A percentile compares a stretch with the other conserved stretches of the same genome.
Evolutionary conservation across 2,329 filamentous ascomycete species (phyloP).

Genomic region (Mycocentrospora acerina): DNA sequence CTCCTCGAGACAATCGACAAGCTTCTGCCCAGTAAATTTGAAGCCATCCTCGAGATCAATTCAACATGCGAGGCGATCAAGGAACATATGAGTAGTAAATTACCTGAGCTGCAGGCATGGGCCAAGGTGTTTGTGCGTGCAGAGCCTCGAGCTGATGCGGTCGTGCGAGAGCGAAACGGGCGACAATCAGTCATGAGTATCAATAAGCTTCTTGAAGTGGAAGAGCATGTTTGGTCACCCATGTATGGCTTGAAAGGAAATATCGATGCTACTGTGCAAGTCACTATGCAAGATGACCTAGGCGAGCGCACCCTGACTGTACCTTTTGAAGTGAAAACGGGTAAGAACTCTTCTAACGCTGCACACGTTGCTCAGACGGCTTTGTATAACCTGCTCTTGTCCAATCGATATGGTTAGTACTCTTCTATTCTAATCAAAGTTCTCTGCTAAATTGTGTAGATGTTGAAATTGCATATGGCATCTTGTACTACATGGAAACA

Average conservation of each 20-base stretch:
- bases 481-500: constrained; percentile 93
- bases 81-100: constrained; percentile 79
- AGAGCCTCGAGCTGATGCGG: constrained; percentile 68
- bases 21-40: constrained; percentile 75
- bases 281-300: constrained; percentile 72
- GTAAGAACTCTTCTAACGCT: constrained; percentile 73
- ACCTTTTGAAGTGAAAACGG: constrained; percentile 94
- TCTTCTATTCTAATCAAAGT: background rate
- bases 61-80: constrained; percentile 71
- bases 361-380: constrained; percentile 92
- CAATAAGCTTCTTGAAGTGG: constrained; percentile 91
- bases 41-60: constrained; percentile 86
- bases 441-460: constrained; percentile 52
- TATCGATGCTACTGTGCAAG: constrained; percentile 94
- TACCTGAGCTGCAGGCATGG: constrained; percentile 80
- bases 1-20: constrained; percentile 66
- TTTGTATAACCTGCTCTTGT: constrained; percentile 87
- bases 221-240: constrained; percentile 97
- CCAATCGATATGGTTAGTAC: constrained; percentile 75
- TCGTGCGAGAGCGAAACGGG: constrained; percentile 77
- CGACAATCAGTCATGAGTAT: constrained; percentile 79
- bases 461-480: constrained; percentile 83
- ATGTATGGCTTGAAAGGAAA: constrained; percentile 98
- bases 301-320: constrained; percentile 72
- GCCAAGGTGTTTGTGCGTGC: constrained; percentile 76